Percentiles rank a stretch among this genome's conserved stretches.
Evolutionary conservation across 805 yeast genomes (phyloP).

Genomic region (Wickerhamia fluorescens): DNA sequence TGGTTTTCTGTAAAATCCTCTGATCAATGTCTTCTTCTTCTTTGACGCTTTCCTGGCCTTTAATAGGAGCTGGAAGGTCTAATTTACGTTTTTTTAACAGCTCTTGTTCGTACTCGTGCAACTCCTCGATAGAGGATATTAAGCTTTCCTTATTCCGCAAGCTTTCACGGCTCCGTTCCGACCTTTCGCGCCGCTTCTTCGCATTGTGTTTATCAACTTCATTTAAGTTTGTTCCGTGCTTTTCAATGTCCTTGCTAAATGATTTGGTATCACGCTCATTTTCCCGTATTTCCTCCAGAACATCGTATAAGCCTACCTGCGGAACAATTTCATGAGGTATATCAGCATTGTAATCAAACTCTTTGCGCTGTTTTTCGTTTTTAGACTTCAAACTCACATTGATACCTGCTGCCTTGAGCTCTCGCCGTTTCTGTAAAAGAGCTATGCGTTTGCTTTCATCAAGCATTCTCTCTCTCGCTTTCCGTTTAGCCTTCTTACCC

Average conservation of each 20-base stretch:
- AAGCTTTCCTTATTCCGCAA: conserved; percentile 13
- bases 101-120: conserved; percentile 14
- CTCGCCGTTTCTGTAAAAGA: conserved; percentile 70
- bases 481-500: conserved; percentile 91
- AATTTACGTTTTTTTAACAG: conserved; percentile 19
- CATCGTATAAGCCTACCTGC: conserved; percentile 61
- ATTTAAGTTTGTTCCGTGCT: conserved; percentile 38
- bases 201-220: conserved; percentile 25
- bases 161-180: conserved; percentile 10
- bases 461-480: conserved; percentile 75
- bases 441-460: conserved; percentile 75
- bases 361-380: conserved; percentile 48
- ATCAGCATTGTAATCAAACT: conserved; percentile 78
- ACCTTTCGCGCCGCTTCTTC: conserved; percentile 21
- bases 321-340: conserved; percentile 74
- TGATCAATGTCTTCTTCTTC: conserved; percentile 21
- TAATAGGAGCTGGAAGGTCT: conserved; percentile 14
- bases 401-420: conserved; percentile 73
- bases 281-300: conserved; percentile 44
- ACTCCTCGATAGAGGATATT: conserved; percentile 18
- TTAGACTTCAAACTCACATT: conserved; percentile 43
- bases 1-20: conserved; percentile 25
- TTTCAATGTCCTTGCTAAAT: conserved; percentile 40
- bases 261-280: conserved; percentile 30
- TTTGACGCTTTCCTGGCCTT: neutral